Base-by-base conservation (phyloP, 1,139 yeast species). In the Petasospora fabianii region DNA sequence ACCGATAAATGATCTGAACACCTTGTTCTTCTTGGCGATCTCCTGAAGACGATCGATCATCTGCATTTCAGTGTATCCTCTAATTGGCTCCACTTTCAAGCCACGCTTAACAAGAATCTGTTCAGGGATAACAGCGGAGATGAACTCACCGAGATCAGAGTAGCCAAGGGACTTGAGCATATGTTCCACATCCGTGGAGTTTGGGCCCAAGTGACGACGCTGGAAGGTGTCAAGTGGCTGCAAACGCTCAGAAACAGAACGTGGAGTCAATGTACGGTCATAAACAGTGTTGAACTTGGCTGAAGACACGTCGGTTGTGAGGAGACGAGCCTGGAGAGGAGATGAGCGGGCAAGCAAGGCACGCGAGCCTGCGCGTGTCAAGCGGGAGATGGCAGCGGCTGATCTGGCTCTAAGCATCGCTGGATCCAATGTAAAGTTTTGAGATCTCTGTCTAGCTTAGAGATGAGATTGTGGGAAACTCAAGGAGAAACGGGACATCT, bases 191-290 rank as follows among this genome's bases (percentile, higher is more conserved):
- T 85, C 78, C 1, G 55, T 59, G 0, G 85, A 78, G 15, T 76
- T 71, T 16, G 97, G 94, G 13, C 98, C 98, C 47, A 88, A 70
- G 65, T 92, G 98, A 56, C 97, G 84, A 59, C 94, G 77, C 36
- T 86, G 77, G 62, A 90, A 92, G 3, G 94, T 82, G 59, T 92
- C 98, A 43, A 86, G 66, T 11, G 73, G 71, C 30, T 36, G 42
- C 24, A 56, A 39, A n/a, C 44, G 42, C 17, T 46, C 46, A 7
- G 22, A 10, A 11, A 41, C 38, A 3, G 33, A n/a, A 14, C 26
- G 19, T 2, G 34, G 38, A 6, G 44, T 24, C 5, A 38, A 13
- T 1, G 53, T 44, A 6, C 48, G 49, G 35, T 52, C 51, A 27
- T 51, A 51, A 26, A 53, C 34, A 20, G 39, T 31, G 35, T 48